These are phyloP conservation scores for Aspergillus alliaceus DNA, from an alignment of 2,329 filamentous ascomycete genomes.

Conservation along the genomic window DNA sequence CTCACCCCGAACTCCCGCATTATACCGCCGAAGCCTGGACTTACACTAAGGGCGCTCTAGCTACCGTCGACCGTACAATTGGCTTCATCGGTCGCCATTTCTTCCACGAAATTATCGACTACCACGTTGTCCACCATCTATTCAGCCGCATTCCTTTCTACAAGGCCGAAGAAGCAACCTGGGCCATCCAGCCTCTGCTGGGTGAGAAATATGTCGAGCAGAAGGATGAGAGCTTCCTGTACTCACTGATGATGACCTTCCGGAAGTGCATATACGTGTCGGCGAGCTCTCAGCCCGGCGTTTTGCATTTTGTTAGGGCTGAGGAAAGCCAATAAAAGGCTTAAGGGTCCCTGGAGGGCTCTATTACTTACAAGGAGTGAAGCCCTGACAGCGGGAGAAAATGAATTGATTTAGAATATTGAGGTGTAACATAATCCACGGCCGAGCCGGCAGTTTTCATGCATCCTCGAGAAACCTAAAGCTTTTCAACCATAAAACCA, in stretches of 20 bases:
- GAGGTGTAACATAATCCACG: no score
- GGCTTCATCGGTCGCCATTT: slow-evolving; percentile 65
- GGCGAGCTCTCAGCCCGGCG: slow-evolving; percentile 11
- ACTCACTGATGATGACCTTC: slow-evolving; percentile 49
- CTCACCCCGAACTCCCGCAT: slow-evolving; percentile 58
- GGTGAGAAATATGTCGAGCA: slow-evolving; percentile 51
- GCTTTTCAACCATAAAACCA: no score
- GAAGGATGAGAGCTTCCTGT: slow-evolving; percentile 44
- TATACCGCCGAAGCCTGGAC: slow-evolving; percentile 62
- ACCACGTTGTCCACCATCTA: slow-evolving; percentile 64
- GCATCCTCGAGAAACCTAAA: no score
- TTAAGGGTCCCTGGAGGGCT: neutral
- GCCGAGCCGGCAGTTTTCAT: no score
- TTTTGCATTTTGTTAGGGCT: slow-evolving; percentile 19
- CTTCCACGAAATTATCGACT: slow-evolving; percentile 66
- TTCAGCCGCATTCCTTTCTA: slow-evolving; percentile 64
- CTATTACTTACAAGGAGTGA: neutral
- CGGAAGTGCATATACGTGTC: slow-evolving; percentile 52
- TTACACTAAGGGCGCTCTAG: slow-evolving; percentile 61
- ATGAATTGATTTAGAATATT: neutral
- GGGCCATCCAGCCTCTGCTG: slow-evolving; percentile 57
- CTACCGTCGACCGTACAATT: slow-evolving; percentile 65
- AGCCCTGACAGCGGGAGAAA: neutral
- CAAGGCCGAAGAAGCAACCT: slow-evolving; percentile 59
- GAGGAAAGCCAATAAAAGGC: slow-evolving; percentile 11